Percentiles rank a stretch among this genome's conserved stretches.
Conservation (phyloP, 1,284 basidiomycete genomes). For the Chiua sp. region DNA sequence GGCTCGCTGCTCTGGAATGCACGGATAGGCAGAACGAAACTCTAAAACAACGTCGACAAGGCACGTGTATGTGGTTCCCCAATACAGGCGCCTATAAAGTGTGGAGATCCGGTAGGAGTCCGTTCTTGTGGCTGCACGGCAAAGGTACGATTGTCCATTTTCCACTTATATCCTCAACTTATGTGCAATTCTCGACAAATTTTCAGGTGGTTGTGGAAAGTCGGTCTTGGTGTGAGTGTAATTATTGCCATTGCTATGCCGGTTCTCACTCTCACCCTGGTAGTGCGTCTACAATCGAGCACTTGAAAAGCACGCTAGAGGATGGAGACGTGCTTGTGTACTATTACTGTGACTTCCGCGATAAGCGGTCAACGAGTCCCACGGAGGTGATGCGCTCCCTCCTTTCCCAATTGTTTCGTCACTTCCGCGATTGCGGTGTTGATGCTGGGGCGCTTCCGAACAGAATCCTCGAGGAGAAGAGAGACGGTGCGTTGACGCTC, state of each 20-base stretch:
- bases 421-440: background rate
- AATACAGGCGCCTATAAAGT: background rate
- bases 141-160: background rate
- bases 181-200: background rate
- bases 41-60: background rate
- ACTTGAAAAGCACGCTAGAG: background rate
- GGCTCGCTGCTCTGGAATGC: background rate
- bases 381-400: background rate
- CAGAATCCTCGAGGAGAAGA: conserved; percentile 5
- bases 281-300: background rate
- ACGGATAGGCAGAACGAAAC: background rate
- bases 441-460: conserved; percentile 1
- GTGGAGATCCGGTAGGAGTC: background rate
- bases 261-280: background rate
- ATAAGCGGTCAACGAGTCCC: background rate
- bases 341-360: conserved; percentile 1
- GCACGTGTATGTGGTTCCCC: background rate
- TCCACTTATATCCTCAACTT: background rate
- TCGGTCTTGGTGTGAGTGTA: background rate
- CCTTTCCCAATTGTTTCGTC: background rate
- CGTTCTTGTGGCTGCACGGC: background rate
- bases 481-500: background rate
- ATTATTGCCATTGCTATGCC: background rate
- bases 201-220: background rate
- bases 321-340: background rate